phyloP scores from a whole-genome alignment of 2,329 filamentous ascomycete genomes.

The Penicillium olsonii region DNA sequence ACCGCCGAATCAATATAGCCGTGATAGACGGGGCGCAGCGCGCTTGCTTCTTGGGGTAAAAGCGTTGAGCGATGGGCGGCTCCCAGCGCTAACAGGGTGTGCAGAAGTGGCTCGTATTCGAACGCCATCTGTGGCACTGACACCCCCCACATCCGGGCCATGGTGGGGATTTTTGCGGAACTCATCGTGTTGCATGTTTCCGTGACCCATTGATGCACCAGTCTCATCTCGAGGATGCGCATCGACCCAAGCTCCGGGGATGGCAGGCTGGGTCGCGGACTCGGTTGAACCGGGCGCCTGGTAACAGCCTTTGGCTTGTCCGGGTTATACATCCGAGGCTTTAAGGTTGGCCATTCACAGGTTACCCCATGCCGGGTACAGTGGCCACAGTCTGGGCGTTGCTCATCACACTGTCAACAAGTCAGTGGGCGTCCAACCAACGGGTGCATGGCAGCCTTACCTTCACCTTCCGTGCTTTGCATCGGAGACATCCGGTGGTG shows the following conservation, averaged over 20 bases:
- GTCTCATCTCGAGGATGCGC: slow-evolving; percentile 16
- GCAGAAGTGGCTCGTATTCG: slow-evolving; percentile 22
- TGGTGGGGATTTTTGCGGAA: slow-evolving; percentile 16
- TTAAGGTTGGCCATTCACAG: slow-evolving; percentile 15
- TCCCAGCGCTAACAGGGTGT: slow-evolving; percentile 19
- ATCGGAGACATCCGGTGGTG: slow-evolving; percentile 17
- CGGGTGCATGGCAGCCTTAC: slow-evolving; percentile 2
- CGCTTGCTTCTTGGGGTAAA: slow-evolving; percentile 13
- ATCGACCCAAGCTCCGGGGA: slow-evolving; percentile 12
- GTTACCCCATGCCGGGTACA: slow-evolving; percentile 14
- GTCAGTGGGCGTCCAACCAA: background rate
- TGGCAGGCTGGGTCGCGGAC: slow-evolving; percentile 2
- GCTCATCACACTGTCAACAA: slow-evolving; percentile 18
- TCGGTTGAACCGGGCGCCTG: background rate
- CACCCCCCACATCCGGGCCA: slow-evolving; percentile 20
- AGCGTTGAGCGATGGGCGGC: slow-evolving; percentile 18
- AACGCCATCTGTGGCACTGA: slow-evolving; percentile 22
- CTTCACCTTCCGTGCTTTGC: slow-evolving; percentile 23
- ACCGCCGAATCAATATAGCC: slow-evolving; percentile 19
- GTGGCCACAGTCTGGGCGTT: slow-evolving; percentile 15
- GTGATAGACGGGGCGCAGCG: slow-evolving; percentile 18
- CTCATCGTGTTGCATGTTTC: slow-evolving; percentile 21
- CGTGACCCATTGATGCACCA: slow-evolving; percentile 22
- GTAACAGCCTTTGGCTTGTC: slow-evolving; percentile 1
- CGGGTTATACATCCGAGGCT: slow-evolving; percentile 12